Evolutionary conservation across 805 yeast species (phyloP).

Genomic region (Barnettozyma botsteinii): DNA sequence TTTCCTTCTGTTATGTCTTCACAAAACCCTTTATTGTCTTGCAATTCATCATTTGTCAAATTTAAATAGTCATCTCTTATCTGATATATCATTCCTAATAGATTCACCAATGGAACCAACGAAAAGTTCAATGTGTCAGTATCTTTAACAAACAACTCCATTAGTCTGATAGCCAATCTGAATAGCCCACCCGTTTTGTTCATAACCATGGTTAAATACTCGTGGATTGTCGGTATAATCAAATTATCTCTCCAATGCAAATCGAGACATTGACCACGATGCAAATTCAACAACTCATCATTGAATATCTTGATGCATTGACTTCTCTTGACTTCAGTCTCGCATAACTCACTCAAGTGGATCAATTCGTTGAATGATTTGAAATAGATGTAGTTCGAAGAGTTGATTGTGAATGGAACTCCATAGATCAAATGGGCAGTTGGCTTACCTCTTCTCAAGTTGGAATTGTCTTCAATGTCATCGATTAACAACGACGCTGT

Average conservation of each 20-base stretch:
- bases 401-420: conserved; percentile 70
- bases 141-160: conserved; percentile 35
- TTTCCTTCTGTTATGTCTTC: conserved; percentile 91
- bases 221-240: conserved; percentile 50
- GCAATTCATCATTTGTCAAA: conserved; percentile 44
- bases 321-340: conserved; percentile 1
- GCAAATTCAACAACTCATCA: conserved; percentile 75
- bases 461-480: conserved; percentile 81
- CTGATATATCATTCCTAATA: conserved; percentile 81
- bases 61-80: conserved; percentile 81
- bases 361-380: conserved; percentile 51
- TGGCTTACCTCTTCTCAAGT: conserved; percentile 67
- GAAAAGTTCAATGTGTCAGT: background rate
- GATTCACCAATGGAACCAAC: conserved; percentile 59
- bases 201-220: conserved; percentile 76
- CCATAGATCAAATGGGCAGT: conserved; percentile 80
- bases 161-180: conserved; percentile 61
- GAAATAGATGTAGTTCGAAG: conserved; percentile 80
- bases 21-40: conserved; percentile 66
- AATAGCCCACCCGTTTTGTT: conserved; percentile 89
- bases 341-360: conserved; percentile 23
- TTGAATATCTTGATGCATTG: conserved; percentile 40
- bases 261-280: conserved; percentile 87
- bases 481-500: conserved; percentile 68
- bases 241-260: conserved; percentile 78